phyloP scores from a whole-genome alignment of 2,329 filamentous ascomycete genomes.

The Colletotrichum sojae region DNA sequence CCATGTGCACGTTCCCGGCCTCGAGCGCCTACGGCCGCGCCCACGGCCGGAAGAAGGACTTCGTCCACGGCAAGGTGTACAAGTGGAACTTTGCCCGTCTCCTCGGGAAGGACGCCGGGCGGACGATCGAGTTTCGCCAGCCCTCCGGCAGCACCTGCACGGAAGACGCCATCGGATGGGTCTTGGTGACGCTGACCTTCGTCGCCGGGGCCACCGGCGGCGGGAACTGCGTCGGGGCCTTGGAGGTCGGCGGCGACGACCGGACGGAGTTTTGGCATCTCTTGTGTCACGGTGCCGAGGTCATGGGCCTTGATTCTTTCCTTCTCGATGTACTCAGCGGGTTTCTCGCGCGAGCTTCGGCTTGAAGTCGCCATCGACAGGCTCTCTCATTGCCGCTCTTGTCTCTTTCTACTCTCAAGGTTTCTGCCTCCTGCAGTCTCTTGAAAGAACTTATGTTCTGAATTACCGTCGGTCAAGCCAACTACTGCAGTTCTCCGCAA shows the following conservation, averaged over 20 bases:
- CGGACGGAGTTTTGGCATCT: conserved; percentile 35
- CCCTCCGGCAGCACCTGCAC: conserved; percentile 49
- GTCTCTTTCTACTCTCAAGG: background rate
- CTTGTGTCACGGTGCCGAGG: conserved; percentile 28
- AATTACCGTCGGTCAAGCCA: background rate
- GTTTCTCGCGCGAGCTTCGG: conserved; percentile 12
- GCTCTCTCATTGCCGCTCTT: no score
- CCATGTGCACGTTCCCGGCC: conserved; percentile 51
- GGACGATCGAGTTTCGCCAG: conserved; percentile 57
- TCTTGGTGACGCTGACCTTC: conserved; percentile 51
- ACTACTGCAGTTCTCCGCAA: background rate
- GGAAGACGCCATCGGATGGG: conserved; percentile 51
- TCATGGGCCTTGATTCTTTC: conserved; percentile 34
- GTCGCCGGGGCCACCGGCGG: conserved; percentile 48
- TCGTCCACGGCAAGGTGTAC: conserved; percentile 56
- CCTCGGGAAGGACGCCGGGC: conserved; percentile 37
- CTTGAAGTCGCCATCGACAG: background rate
- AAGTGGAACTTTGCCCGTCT: conserved; percentile 57
- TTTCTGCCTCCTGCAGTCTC: background rate
- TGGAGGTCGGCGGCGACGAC: conserved; percentile 24
- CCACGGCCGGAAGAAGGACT: conserved; percentile 50
- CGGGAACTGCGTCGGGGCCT: conserved; percentile 30
- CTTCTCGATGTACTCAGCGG: conserved; percentile 27
- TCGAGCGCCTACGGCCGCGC: conserved; percentile 49
- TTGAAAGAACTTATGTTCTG: background rate